Evolutionary conservation across 1,139 yeast genomes (phyloP).

Genomic region (Pichia sp.): DNA sequence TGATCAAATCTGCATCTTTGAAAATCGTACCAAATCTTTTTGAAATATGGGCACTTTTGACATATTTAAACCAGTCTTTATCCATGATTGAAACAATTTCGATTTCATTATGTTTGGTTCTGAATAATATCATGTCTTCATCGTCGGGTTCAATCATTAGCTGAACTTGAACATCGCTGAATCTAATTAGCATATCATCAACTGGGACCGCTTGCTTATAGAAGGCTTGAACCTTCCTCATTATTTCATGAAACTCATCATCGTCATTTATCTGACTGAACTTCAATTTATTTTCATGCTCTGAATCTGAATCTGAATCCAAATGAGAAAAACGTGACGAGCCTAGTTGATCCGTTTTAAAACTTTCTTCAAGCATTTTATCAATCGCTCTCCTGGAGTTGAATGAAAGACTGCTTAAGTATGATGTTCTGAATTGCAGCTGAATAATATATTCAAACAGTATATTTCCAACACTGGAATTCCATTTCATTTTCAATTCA

Average conservation of each 20-base stretch:
- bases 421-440: constrained; percentile 57
- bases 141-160: constrained; percentile 59
- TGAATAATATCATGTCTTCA: constrained; percentile 54
- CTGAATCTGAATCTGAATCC: not conserved
- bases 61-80: constrained; percentile 10
- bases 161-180: constrained; percentile 83
- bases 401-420: constrained; percentile 27
- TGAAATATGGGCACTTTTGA: constrained; percentile 33
- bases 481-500: constrained; percentile 74
- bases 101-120: constrained; percentile 64
- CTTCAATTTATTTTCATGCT: too few relatives aligned
- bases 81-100: constrained; percentile 54
- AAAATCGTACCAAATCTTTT: constrained; percentile 67
- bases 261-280: not conserved
- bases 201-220: constrained; percentile 19
- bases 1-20: constrained; percentile 62
- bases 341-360: not conserved
- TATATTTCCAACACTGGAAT: constrained; percentile 56
- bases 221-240: constrained; percentile 37
- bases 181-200: constrained; percentile 58
- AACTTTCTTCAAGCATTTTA: not conserved
- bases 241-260: constrained; percentile 42
- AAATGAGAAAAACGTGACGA: not conserved
- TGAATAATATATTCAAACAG: constrained; percentile 58
- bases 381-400: constrained; percentile 7